phyloP scores from a whole-genome alignment of 306 rosid genomes.

The Pterocarpus santalinus region DNA sequence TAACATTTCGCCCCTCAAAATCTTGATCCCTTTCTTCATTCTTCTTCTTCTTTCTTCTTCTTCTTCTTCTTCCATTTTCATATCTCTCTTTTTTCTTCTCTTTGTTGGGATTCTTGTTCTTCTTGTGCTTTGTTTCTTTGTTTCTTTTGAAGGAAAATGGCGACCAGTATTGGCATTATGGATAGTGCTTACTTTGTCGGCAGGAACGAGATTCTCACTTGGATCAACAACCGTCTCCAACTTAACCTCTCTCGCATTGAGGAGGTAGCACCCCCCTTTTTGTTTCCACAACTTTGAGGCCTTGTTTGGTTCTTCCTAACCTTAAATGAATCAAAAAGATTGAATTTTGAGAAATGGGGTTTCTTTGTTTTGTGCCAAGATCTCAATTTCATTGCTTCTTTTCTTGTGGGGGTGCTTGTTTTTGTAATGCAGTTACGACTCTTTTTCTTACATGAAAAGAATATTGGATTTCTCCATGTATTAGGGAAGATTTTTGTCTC shows the following conservation, averaged over 20 bases:
- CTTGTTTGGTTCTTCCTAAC: not conserved
- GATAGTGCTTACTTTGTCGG: conserved; percentile 98
- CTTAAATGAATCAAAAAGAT: not conserved
- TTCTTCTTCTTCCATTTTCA: too few relatives aligned
- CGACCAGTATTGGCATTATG: conserved; percentile 93
- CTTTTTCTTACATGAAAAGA: not conserved
- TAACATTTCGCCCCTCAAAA: conserved; percentile 46
- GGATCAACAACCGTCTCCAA: conserved; percentile 96
- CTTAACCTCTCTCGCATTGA: conserved; percentile 95
- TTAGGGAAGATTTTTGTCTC: conserved; percentile 5
- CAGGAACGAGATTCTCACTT: conserved; percentile 90
- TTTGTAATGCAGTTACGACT: not conserved
- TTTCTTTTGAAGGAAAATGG: conserved; percentile 56
- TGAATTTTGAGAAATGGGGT: not conserved
- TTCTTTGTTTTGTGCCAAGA: not conserved
- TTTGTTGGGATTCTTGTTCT: conserved; percentile 19
- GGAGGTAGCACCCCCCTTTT: conserved; percentile 60
- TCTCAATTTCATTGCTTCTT: not conserved
- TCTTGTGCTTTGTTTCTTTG: not conserved
- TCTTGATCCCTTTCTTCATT: conserved; percentile 33
- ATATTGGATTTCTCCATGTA: conserved; percentile 15
- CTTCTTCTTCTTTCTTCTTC: not conserved
- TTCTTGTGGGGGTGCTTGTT: not conserved
- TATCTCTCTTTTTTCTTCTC: not conserved
- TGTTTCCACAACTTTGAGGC: too few relatives aligned